Percentiles rank a stretch among this genome's conserved stretches.
These are phyloP conservation scores for Nitzschia palea DNA, from an alignment of 108 stramenopile genomes.

Conservation along the genomic window DNA sequence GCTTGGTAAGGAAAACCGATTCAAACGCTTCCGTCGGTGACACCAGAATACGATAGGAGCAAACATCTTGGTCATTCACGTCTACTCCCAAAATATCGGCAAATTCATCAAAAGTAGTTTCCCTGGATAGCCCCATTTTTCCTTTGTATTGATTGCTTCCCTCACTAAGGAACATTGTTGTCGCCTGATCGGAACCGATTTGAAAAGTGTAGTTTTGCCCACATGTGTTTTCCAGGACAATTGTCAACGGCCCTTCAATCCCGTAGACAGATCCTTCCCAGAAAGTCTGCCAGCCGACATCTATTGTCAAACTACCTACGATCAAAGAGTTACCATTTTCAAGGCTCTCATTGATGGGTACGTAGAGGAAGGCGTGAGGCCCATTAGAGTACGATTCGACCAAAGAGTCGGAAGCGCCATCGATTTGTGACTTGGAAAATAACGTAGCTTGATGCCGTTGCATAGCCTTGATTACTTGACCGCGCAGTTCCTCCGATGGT, in stretches of 20 bases:
- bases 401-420: not conserved
- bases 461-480: not conserved
- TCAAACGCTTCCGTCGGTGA: constrained; percentile 12
- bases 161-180: not conserved
- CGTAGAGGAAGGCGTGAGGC: not conserved
- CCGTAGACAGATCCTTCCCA: not conserved
- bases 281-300: not conserved
- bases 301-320: not conserved
- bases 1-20: not conserved
- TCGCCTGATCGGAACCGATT: not conserved
- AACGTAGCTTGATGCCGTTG: not conserved
- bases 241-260: not conserved
- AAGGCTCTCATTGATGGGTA: not conserved
- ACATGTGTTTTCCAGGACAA: constrained; percentile 18
- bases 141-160: not conserved
- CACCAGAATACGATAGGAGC: constrained; percentile 10
- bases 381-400: not conserved
- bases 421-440: not conserved
- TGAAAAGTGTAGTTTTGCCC: constrained; percentile 1
- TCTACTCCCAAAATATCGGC: not conserved
- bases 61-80: not conserved
- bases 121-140: not conserved
- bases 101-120: not conserved
- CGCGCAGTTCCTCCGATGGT: not conserved
- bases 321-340: not conserved